Base-by-base conservation (phyloP, 257 asterid species). In the Ophiorrhiza pumila region DNA sequence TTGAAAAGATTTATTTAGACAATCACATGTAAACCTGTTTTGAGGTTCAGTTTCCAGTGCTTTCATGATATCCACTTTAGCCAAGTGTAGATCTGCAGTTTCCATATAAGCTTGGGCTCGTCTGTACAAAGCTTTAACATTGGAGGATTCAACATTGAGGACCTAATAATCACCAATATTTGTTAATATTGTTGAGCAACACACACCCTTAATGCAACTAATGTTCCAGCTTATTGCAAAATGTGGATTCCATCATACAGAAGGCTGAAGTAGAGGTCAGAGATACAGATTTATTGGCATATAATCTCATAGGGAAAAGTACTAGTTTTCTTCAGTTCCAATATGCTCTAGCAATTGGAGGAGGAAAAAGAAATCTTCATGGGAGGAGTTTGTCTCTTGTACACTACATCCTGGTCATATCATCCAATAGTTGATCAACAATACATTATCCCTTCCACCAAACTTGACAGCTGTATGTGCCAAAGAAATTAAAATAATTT, bases 91-190 rank as follows among this genome's bases (percentile, higher is more conserved):
- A 65, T 84, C 85, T 25, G 71, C 79, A 57, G 78, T 62, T 69
- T 80, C 80, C 77, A 84, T 80, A 46, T 79, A 79, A 46, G 85
- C 86, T 75, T 82, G 88, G 59, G 86, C 88, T 69, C 85, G 76
- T 70, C 86, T 78, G 73, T 82, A 82, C 34, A 84, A 71, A 49
- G 86, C 88, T 78, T 84, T 84, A 46, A 82, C 77, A 72, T 84
- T 84, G 87, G 82, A 86, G 52, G 79, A 82, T 79, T 90, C 92
- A 47, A 82, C 66, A 58, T 80, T 83, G 41, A 90, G 86, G 74
- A 86, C 86, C 96, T 90, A 68, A 34, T 2, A 61, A 22, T 49
- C 34, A 64, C 27, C 56, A 50, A 47, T n/a, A 43, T 41, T 63
- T 13, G 49, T 22, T 69, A 42, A 69, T 49, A 39, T 39, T 57